Percentiles rank a stretch among this genome's conserved stretches.
These are phyloP conservation scores for Mycena epipterygia DNA, from an alignment of 768 basidiomycete genomes.

Conservation along the genomic window DNA sequence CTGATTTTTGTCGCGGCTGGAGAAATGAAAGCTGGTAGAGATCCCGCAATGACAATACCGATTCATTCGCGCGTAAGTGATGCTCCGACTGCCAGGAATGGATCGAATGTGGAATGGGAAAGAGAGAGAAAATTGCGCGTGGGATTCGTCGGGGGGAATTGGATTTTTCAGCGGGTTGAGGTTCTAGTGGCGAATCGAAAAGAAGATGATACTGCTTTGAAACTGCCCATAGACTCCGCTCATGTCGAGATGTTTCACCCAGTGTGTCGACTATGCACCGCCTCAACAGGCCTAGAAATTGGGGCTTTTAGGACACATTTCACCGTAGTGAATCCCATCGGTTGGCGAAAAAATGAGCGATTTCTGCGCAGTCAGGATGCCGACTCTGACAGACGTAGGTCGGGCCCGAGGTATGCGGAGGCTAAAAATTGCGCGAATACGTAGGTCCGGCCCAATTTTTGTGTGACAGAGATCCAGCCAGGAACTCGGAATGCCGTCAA, in stretches of 20 bases:
- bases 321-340: neutral
- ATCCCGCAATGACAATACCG: slow-evolving; percentile 7
- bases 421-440: slow-evolving; percentile 2
- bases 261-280: neutral
- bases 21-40: slow-evolving; percentile 14
- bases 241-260: neutral
- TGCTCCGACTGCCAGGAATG: neutral
- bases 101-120: neutral
- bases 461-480: slow-evolving; percentile 7
- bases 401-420: slow-evolving; percentile 6
- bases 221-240: neutral
- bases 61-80: neutral
- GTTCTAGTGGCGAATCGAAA: neutral
- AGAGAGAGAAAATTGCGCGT: neutral
- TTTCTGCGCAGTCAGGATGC: slow-evolving; percentile 7
- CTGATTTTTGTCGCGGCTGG: slow-evolving; percentile 9
- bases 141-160: neutral
- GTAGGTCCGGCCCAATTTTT: slow-evolving; percentile 6
- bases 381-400: neutral
- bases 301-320: neutral
- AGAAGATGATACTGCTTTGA: neutral
- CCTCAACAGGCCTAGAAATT: neutral
- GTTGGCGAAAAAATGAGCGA: neutral
- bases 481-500: slow-evolving; percentile 9
- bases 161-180: neutral